Percentiles rank a stretch among this genome's conserved stretches.
These are phyloP conservation scores for Stagonosporopsis chrysanthemi DNA, from an alignment of 2,329 filamentous ascomycete species.

Conservation along the genomic window DNA sequence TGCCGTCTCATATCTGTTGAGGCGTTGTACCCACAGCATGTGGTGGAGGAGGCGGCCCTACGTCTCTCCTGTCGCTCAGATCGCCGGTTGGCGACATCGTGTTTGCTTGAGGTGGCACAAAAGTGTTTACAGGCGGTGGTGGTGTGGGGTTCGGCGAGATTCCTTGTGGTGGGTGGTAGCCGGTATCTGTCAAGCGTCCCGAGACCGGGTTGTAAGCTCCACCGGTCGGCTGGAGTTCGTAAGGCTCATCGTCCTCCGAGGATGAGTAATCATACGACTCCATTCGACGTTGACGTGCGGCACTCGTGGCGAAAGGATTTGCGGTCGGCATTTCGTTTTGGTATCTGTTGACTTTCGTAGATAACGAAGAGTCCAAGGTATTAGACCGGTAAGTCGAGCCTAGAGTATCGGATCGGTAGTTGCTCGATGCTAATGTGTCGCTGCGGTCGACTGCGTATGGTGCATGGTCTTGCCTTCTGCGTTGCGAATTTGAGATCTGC, in stretches of 20 bases:
- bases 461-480: conserved; percentile 40
- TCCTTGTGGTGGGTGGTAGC: conserved; percentile 43
- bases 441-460: conserved; percentile 41
- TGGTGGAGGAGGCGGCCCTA: conserved; percentile 36
- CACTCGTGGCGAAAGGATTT: conserved; percentile 42
- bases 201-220: conserved; percentile 44
- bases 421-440: conserved; percentile 41
- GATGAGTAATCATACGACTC: conserved; percentile 50
- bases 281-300: conserved; percentile 35
- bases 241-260: conserved; percentile 49
- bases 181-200: conserved; percentile 45
- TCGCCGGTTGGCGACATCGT: conserved; percentile 39
- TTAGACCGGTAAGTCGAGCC: conserved; percentile 26
- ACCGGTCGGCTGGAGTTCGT: conserved; percentile 44
- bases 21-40: conserved; percentile 41
- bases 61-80: conserved; percentile 36
- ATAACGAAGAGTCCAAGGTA: conserved; percentile 32
- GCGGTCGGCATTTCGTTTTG: conserved; percentile 42
- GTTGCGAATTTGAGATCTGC: conserved; percentile 49
- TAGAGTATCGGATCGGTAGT: conserved; percentile 36
- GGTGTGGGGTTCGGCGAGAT: conserved; percentile 44
- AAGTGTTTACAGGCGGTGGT: conserved; percentile 29
- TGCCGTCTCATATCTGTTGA: conserved; percentile 33
- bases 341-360: conserved; percentile 43
- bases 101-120: conserved; percentile 18